Evolutionary conservation across 352 stramenopile species (phyloP).

Genomic region (Phytophthora niederhauseri): DNA sequence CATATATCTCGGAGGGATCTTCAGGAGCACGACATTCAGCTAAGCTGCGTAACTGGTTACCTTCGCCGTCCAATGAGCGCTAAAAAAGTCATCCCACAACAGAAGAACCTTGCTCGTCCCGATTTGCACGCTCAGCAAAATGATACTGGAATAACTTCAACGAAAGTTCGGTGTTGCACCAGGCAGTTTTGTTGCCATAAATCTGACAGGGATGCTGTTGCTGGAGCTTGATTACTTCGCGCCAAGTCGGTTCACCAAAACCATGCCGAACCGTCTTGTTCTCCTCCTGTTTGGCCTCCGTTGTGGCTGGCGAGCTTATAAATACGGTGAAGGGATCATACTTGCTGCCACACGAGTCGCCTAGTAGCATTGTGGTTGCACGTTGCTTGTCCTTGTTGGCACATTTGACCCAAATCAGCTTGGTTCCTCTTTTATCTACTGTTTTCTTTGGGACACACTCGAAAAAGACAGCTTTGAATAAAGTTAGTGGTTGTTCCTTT

Average conservation of each 20-base stretch:
- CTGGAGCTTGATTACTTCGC: too few relatives aligned
- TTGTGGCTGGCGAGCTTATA: background rate
- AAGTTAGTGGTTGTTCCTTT: background rate
- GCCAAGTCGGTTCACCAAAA: background rate
- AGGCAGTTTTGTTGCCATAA: too few relatives aligned
- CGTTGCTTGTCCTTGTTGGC: constrained; percentile 10
- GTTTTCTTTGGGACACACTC: constrained; percentile 3
- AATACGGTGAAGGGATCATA: constrained; percentile 11
- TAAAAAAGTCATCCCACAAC: too few relatives aligned
- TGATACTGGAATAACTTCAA: too few relatives aligned
- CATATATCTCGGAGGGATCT: too few relatives aligned
- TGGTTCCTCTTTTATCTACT: background rate
- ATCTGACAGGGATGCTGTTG: too few relatives aligned
- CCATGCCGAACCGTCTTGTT: constrained; percentile 2
- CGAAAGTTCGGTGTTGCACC: too few relatives aligned
- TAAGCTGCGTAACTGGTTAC: background rate
- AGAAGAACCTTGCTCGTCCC: too few relatives aligned
- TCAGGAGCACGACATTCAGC: too few relatives aligned
- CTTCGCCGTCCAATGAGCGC: too few relatives aligned
- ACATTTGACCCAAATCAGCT: constrained; percentile 13
- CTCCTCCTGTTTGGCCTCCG: background rate
- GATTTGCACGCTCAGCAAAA: too few relatives aligned
- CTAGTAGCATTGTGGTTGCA: constrained; percentile 3
- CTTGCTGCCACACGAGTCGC: constrained; percentile 8
- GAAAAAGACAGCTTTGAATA: constrained; percentile 11